Conservation (phyloP, 2,329 filamentous ascomycete genomes). For the Blastomyces gilchristii region DNA sequence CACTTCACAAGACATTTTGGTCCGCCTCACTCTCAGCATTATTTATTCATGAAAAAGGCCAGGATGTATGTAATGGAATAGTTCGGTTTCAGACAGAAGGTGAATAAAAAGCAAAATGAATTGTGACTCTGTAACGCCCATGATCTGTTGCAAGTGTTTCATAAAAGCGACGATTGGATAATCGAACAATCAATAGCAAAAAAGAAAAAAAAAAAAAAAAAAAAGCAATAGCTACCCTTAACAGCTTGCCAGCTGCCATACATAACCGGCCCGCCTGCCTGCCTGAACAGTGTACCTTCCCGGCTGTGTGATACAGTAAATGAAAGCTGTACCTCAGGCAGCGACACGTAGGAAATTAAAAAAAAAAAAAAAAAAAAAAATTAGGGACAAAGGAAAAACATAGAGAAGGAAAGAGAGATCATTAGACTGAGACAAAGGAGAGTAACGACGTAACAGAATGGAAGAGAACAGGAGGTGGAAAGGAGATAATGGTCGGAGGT, state of each 20-base stretch:
- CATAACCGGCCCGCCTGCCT: conserved; percentile 11
- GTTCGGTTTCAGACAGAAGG: not conserved
- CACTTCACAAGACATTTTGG: not conserved
- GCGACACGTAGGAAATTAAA: conserved; percentile 4
- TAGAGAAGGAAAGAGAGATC: conserved; percentile 15
- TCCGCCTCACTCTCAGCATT: not conserved
- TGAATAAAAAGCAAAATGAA: conserved; percentile 2
- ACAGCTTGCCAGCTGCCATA: conserved; percentile 16
- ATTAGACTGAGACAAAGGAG: not conserved
- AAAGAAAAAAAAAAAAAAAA: not conserved
- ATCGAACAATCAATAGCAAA: conserved; percentile 7
- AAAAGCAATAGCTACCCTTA: conserved; percentile 10
- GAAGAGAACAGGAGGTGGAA: not conserved
- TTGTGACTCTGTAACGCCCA: conserved; percentile 5
- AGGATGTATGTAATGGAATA: not conserved
- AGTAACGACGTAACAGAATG: not conserved
- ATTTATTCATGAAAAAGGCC: not conserved
- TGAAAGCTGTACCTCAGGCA: conserved; percentile 15
- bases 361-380: conserved; percentile 7
- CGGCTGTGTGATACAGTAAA: conserved; percentile 20
- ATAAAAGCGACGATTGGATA: conserved; percentile 6
- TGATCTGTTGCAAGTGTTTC: conserved; percentile 7
- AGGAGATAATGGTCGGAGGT: not conserved
- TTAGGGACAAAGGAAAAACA: conserved; percentile 12
- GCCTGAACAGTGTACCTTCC: conserved; percentile 16